Percentiles rank a stretch among this genome's conserved stretches.
phyloP scores from a whole-genome alignment of 805 yeast genomes.

The Candida sonorensis region DNA sequence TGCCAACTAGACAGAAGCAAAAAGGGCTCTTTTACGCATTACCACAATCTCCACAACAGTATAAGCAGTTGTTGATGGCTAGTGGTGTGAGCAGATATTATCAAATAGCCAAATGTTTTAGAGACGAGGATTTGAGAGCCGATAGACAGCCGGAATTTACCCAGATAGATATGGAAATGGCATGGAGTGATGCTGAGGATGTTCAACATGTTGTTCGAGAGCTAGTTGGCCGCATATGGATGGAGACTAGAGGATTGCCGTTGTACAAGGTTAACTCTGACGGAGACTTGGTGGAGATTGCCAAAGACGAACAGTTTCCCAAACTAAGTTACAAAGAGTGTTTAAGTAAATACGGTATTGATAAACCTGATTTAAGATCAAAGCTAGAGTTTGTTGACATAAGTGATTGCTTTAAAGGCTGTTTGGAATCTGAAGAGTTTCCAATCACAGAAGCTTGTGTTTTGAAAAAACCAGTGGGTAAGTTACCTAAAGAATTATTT shows the following conservation, averaged over 20 bases:
- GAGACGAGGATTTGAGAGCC: constrained; percentile 92
- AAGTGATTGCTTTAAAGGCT: constrained; percentile 30
- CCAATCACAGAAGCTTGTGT: constrained; percentile 73
- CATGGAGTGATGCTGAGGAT: constrained; percentile 63
- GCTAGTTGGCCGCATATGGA: constrained; percentile 53
- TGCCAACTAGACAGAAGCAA: constrained; percentile 64
- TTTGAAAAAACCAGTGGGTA: constrained; percentile 37
- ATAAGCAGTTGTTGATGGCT: constrained; percentile 91
- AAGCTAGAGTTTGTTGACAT: constrained; percentile 43
- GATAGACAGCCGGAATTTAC: constrained; percentile 98
- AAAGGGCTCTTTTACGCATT: constrained; percentile 65
- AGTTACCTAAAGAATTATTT: constrained; percentile 29
- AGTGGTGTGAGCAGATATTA: constrained; percentile 82
- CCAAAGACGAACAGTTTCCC: constrained; percentile 26
- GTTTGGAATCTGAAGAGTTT: constrained; percentile 35
- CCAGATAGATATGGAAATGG: constrained; percentile 93
- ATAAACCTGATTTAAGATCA: constrained; percentile 87
- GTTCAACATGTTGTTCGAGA: constrained; percentile 61
- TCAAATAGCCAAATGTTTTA: constrained; percentile 89
- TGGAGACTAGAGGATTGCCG: constrained; percentile 32
- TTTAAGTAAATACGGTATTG: constrained; percentile 73
- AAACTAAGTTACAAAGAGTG: constrained; percentile 63
- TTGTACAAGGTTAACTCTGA: constrained; percentile 30
- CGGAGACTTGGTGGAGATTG: constrained; percentile 25
- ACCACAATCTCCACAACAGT: constrained; percentile 98